phyloP scores from a whole-genome alignment of 108 stramenopile species.

The Cyclostephanos invisitatus region DNA sequence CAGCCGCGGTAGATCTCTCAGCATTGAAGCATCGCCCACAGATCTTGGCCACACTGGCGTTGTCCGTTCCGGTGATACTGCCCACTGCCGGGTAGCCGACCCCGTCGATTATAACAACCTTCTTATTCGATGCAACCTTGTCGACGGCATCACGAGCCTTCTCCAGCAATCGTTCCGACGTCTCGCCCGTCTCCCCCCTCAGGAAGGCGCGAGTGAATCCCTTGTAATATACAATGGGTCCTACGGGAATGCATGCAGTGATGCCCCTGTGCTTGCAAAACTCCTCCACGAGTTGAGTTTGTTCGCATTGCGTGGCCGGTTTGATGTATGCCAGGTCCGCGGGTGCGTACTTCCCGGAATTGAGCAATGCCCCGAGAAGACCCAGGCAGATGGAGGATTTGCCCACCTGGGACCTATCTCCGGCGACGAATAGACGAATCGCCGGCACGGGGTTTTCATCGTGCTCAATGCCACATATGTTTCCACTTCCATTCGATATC shows the following conservation, averaged over 20 bases:
- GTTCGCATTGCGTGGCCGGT: conserved; percentile 96
- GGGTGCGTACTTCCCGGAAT: conserved; percentile 57
- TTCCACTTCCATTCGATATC: neutral
- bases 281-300: conserved; percentile 80
- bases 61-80: conserved; percentile 93
- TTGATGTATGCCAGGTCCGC: conserved; percentile 93
- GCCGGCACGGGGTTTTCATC: conserved; percentile 21
- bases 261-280: conserved; percentile 89
- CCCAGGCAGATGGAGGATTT: conserved; percentile 91
- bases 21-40: conserved; percentile 53
- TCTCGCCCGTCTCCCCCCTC: conserved; percentile 78
- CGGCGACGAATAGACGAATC: conserved; percentile 80
- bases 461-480: neutral
- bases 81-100: conserved; percentile 98
- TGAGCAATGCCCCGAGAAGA: conserved; percentile 41
- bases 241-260: conserved; percentile 70
- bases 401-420: conserved; percentile 90
- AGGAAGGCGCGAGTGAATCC: conserved; percentile 96
- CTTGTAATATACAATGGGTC: conserved; percentile 95
- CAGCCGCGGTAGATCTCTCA: conserved; percentile 1
- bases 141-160: conserved; percentile 81
- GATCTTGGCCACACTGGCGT: conserved; percentile 82
- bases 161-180: conserved; percentile 64
- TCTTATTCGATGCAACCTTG: conserved; percentile 63
- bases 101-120: conserved; percentile 92